A percentile compares a stretch with the other conserved stretches of the same genome.
Evolutionary conservation across 257 asterid species (phyloP).

Genomic region (Lavandula angustifolia): DNA sequence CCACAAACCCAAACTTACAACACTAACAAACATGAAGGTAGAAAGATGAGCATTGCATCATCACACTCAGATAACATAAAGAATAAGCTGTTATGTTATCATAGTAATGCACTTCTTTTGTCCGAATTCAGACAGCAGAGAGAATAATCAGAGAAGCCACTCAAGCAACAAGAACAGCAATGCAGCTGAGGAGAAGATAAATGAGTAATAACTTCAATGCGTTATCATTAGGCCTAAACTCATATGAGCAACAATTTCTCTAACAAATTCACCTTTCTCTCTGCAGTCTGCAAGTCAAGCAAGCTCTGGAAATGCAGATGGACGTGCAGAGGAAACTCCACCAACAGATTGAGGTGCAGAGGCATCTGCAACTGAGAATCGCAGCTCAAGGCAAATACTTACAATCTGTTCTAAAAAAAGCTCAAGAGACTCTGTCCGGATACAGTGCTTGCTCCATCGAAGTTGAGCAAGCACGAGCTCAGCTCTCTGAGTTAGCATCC

Average conservation of each 20-base stretch:
- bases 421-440: conserved; percentile 74
- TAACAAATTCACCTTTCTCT: neutral
- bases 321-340: conserved; percentile 88
- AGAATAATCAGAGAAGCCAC: conserved; percentile 40
- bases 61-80: too few relatives aligned
- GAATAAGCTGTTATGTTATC: too few relatives aligned
- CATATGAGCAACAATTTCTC: neutral
- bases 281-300: conserved; percentile 56
- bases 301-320: conserved; percentile 81
- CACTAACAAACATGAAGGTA: conserved; percentile 55
- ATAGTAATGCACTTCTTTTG: too few relatives aligned
- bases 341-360: conserved; percentile 94
- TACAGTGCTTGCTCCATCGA: conserved; percentile 59
- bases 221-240: conserved; percentile 1
- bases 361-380: conserved; percentile 76
- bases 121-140: conserved; percentile 46
- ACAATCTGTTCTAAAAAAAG: conserved; percentile 80
- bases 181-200: conserved; percentile 50
- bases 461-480: conserved; percentile 66
- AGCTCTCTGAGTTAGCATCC: conserved; percentile 69
- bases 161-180: conserved; percentile 40
- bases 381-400: conserved; percentile 94
- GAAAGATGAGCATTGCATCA: too few relatives aligned
- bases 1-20: conserved; percentile 50
- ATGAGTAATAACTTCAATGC: conserved; percentile 57